Conservation (phyloP, 768 basidiomycete genomes). For the Collybia nuda region DNA sequence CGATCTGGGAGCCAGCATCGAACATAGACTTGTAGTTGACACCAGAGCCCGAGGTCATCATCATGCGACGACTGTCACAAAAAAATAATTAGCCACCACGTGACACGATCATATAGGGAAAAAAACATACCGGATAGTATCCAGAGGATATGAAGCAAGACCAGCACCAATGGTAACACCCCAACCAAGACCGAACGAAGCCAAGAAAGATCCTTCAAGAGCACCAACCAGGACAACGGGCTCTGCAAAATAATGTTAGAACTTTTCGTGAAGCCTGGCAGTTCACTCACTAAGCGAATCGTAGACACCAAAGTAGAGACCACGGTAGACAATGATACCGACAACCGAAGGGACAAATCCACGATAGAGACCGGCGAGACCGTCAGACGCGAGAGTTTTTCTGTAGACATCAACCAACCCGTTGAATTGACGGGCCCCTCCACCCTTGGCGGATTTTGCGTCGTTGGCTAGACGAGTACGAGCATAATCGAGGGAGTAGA, state of each 20-base stretch:
- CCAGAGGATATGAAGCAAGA: conserved; percentile 95
- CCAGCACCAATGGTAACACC: conserved; percentile 99
- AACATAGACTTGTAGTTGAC: conserved; percentile 99
- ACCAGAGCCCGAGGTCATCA: conserved; percentile 98
- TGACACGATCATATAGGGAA: neutral
- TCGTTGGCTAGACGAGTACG: conserved; percentile 99
- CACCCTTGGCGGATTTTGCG: conserved; percentile 93
- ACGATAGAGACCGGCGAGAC: conserved; percentile 99
- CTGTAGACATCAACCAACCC: conserved; percentile 96
- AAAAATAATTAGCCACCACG: conserved; percentile 15
- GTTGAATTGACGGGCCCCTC: conserved; percentile 95
- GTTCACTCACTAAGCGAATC: conserved; percentile 79
- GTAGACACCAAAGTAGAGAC: conserved; percentile 98
- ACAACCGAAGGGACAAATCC: conserved; percentile 99
- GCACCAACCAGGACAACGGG: conserved; percentile 96
- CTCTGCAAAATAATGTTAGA: conserved; percentile 47
- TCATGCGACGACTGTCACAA: conserved; percentile 93
- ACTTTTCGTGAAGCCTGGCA: conserved; percentile 11
- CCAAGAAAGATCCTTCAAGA: conserved; percentile 94
- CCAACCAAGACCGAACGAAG: conserved; percentile 97
- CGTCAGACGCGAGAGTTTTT: conserved; percentile 97
- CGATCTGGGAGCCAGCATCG: conserved; percentile 89
- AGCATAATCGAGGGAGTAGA: conserved; percentile 99
- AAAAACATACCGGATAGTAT: conserved; percentile 75
- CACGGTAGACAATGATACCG: conserved; percentile 99